Evolutionary conservation across 495 filamentous ascomycete genomes (phyloP).

Genomic region (Tuber indicum): DNA sequence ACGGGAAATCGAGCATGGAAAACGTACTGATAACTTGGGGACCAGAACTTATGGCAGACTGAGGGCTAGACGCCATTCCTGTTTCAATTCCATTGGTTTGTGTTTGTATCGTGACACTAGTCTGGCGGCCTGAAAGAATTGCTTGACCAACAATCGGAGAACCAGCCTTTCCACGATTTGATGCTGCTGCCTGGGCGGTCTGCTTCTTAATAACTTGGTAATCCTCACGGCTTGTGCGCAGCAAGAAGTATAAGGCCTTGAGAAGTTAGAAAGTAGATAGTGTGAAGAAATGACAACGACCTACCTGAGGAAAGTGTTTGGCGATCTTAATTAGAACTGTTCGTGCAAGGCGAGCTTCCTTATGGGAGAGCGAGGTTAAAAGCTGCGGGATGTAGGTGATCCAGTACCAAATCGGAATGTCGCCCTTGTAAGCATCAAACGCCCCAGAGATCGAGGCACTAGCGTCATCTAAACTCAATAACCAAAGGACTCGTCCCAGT

Average conservation of each 20-base stretch:
- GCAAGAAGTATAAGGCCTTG: constrained; percentile 77
- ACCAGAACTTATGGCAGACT: constrained; percentile 28
- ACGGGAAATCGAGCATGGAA: background rate
- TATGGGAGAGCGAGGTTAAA: constrained; percentile 76
- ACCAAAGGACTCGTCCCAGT: constrained; percentile 91
- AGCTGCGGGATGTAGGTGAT: constrained; percentile 98
- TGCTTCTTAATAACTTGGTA: constrained; percentile 82
- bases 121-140: constrained; percentile 42
- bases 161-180: constrained; percentile 32
- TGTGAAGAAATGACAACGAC: constrained; percentile 10
- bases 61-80: constrained; percentile 38
- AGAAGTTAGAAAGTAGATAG: constrained; percentile 20
- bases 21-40: constrained; percentile 35
- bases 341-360: constrained; percentile 79
- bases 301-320: constrained; percentile 76
- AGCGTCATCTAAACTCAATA: constrained; percentile 86
- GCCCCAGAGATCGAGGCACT: constrained; percentile 70
- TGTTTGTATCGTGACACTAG: constrained; percentile 40
- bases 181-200: constrained; percentile 38
- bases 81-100: constrained; percentile 35
- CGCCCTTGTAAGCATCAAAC: constrained; percentile 91
- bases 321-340: constrained; percentile 84
- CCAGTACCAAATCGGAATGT: constrained; percentile 98
- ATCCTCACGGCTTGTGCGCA: constrained; percentile 91
- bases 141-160: constrained; percentile 37